phyloP scores from a whole-genome alignment of 768 basidiomycete species.

The Daedaleopsis sinensis region DNA sequence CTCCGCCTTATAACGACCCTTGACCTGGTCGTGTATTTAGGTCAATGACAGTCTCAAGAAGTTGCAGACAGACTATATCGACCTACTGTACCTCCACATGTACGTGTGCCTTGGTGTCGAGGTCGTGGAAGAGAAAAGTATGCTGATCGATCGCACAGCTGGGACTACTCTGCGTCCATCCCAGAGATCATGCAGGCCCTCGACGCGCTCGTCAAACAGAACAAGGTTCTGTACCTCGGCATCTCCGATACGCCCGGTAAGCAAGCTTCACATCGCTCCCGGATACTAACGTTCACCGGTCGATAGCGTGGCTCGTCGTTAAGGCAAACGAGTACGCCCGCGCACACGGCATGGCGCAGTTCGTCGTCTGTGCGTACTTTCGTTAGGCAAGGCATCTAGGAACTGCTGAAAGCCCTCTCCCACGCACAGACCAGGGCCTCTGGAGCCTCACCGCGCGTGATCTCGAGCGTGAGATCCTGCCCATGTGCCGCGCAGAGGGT shows the following conservation, averaged over 20 bases:
- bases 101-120: conserved; percentile 34
- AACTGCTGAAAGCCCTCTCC: neutral
- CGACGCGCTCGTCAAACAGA: conserved; percentile 41
- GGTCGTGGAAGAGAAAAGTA: conserved; percentile 22
- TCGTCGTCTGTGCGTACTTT: conserved; percentile 12
- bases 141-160: conserved; percentile 16
- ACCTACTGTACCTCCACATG: conserved; percentile 48
- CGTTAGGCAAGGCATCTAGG: too few species aligned
- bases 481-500: conserved; percentile 32
- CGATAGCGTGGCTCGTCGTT: conserved; percentile 38
- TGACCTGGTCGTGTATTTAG: conserved; percentile 30
- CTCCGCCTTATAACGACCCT: conserved; percentile 39
- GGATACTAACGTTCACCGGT: too few species aligned
- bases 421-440: conserved; percentile 42
- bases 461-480: conserved; percentile 47
- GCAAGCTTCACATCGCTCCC: neutral
- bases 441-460: conserved; percentile 36
- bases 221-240: conserved; percentile 44
- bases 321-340: conserved; percentile 44
- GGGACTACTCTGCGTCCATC: conserved; percentile 45
- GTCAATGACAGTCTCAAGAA: conserved; percentile 39
- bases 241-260: conserved; percentile 27
- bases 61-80: conserved; percentile 46
- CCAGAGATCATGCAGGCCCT: conserved; percentile 47
- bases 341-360: conserved; percentile 36